Conservation (phyloP, 345 rosid genomes). For the Populus davidiana region DNA sequence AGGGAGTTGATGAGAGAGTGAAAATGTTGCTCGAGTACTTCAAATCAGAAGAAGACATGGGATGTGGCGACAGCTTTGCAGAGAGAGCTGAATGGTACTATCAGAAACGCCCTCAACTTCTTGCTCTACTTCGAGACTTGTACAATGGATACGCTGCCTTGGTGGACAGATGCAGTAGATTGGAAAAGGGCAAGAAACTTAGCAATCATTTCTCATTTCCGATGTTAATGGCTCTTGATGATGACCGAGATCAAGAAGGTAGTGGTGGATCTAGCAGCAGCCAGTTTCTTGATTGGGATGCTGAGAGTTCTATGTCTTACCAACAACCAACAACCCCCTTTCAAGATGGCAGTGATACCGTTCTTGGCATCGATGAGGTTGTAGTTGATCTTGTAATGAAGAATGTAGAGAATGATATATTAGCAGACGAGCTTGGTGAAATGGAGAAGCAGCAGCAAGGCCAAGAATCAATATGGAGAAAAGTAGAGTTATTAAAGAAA, state of each 20-base stretch:
- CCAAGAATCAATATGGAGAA: slow-evolving; percentile 37
- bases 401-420: slow-evolving; percentile 50
- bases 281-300: slow-evolving; percentile 32
- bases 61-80: slow-evolving; percentile 47
- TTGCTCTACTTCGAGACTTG: slow-evolving; percentile 54
- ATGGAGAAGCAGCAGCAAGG: slow-evolving; percentile 31
- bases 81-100: slow-evolving; percentile 71
- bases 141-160: slow-evolving; percentile 54
- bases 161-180: slow-evolving; percentile 35
- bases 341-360: neutral
- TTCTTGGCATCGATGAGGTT: slow-evolving; percentile 25
- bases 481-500: slow-evolving; percentile 56
- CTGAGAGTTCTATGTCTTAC: slow-evolving; percentile 46
- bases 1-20: slow-evolving; percentile 52
- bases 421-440: slow-evolving; percentile 37
- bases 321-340: slow-evolving; percentile 27
- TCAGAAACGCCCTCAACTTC: slow-evolving; percentile 61
- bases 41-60: slow-evolving; percentile 31
- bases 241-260: slow-evolving; percentile 8
- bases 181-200: slow-evolving; percentile 7
- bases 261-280: slow-evolving; percentile 7
- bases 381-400: slow-evolving; percentile 48
- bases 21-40: slow-evolving; percentile 25
- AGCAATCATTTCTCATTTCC: slow-evolving; percentile 8
- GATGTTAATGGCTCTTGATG: neutral